Percentiles rank a stretch among this genome's conserved stretches.
Conservation (phyloP, 805 yeast species). For the Sugiyamaella americana region DNA sequence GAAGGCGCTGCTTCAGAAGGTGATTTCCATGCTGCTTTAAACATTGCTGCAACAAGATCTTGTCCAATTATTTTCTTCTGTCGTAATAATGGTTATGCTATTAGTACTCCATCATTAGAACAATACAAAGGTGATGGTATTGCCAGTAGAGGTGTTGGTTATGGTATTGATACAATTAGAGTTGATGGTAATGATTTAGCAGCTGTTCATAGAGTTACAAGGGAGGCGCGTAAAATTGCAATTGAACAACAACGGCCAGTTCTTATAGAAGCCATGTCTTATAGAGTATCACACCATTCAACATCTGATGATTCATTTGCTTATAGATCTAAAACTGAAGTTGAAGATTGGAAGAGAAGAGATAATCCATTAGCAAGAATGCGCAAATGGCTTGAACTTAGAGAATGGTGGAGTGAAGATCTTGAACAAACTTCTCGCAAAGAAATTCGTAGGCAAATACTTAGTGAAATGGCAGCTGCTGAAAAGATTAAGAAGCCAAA, state of each 20-base stretch:
- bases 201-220: slow-evolving; percentile 28
- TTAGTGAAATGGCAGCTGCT: slow-evolving; percentile 26
- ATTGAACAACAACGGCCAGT: slow-evolving; percentile 25
- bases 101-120: slow-evolving; percentile 30
- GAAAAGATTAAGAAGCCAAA: slow-evolving; percentile 29
- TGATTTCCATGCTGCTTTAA: slow-evolving; percentile 33
- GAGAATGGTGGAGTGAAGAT: slow-evolving; percentile 29
- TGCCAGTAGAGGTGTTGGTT: slow-evolving; percentile 31
- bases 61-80: slow-evolving; percentile 33
- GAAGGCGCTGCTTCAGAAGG: slow-evolving; percentile 36
- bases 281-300: slow-evolving; percentile 33
- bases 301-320: slow-evolving; percentile 34
- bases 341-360: slow-evolving; percentile 31
- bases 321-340: slow-evolving; percentile 30
- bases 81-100: slow-evolving; percentile 34
- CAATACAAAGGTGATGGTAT: slow-evolving; percentile 35
- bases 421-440: slow-evolving; percentile 23
- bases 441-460: slow-evolving; percentile 23
- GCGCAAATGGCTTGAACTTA: slow-evolving; percentile 29
- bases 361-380: slow-evolving; percentile 31
- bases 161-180: slow-evolving; percentile 33
- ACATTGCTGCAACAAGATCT: slow-evolving; percentile 32
- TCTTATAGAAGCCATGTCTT: slow-evolving; percentile 33
- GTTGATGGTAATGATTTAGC: slow-evolving; percentile 33
- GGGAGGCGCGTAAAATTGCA: slow-evolving; percentile 25